A percentile compares a stretch with the other conserved stretches of the same genome.
Conservation (phyloP, 2,329 filamentous ascomycete species). For the Xylariaceae sp. region DNA sequence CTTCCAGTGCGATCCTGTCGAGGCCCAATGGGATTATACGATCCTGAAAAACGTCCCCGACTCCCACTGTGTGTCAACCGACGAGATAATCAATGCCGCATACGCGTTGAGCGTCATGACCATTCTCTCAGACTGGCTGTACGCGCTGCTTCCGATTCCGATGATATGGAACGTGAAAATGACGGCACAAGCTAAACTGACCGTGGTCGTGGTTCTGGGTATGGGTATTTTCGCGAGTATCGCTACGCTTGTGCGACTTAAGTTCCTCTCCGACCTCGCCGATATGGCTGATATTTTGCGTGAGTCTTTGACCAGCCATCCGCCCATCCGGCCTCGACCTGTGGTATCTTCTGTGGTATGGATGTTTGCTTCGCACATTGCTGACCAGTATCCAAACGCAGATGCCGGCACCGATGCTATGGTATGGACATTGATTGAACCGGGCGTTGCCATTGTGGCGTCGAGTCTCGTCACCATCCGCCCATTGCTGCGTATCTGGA, state of each 20-base stretch:
- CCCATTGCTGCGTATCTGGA: conserved; percentile 53
- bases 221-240: conserved; percentile 58
- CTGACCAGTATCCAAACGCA: conserved; percentile 28
- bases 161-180: conserved; percentile 60
- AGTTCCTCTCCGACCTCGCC: conserved; percentile 49
- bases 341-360: not conserved
- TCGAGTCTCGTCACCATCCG: conserved; percentile 58
- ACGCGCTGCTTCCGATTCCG: conserved; percentile 55
- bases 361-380: not conserved
- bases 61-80: conserved; percentile 47
- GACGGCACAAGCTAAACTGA: conserved; percentile 54
- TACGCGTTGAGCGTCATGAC: conserved; percentile 57
- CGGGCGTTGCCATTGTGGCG: conserved; percentile 57
- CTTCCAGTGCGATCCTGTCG: conserved; percentile 53
- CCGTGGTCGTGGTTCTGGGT: conserved; percentile 52
- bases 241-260: conserved; percentile 56
- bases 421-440: conserved; percentile 61
- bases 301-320: conserved; percentile 39
- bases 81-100: conserved; percentile 50
- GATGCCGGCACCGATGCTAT: conserved; percentile 54
- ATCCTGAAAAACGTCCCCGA: conserved; percentile 39
- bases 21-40: conserved; percentile 57
- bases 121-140: conserved; percentile 58
- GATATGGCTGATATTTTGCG: conserved; percentile 52
- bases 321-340: not conserved